Base-by-base conservation (phyloP, 192 early-diverging fungal species). In the Rhizophagus clarus region DNA sequence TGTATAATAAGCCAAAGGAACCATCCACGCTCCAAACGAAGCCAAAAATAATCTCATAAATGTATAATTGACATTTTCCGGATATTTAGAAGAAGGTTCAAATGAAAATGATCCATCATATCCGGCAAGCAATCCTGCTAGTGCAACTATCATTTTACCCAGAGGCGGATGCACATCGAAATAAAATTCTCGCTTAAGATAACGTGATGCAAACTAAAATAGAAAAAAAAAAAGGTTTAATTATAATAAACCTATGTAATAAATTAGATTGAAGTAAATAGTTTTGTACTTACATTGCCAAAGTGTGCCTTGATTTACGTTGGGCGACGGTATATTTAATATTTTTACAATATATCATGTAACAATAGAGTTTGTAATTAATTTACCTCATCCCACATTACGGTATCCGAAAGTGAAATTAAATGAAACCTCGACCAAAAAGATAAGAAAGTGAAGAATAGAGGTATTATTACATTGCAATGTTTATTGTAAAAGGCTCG, bases 81-180 rank as follows among this genome's bases (percentile, higher is more conserved):
- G 97, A 81, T 97, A 98, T n/a, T 78, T 74, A 0, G 84, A 81
- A 8, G 94, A 94, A 9, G 94, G 95, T 26, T 92, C 90, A 81
- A 98, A 99, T 8, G 86, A 86, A 79, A 97, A 98, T 1, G 88
- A 84, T 1, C 97, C 97, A 83, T 98, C 89, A 81, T 94, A 98
- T 0, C 96, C 94, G 10, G 91, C 94, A 29, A 99, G 69, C 0
- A 90, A 72, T 51, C 95, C 98, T 3, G 96, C 90, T 22, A 98
- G 83, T 1, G 93, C 97, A 26, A 97, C 90, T 29, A 99, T 87
- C 90, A 98, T 98, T 87, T 99, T 99, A 61, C 97, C 97, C 74
- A 98, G 85, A 6, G 98, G 97, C 37, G 98, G 98, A 81, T 99
- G 98, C 1, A 99, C 97, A 85, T 99, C 98, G 82, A 96, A 96